Evolutionary conservation across 495 filamentous ascomycete genomes (phyloP).

Genomic region (Amniculicola lignicola): DNA sequence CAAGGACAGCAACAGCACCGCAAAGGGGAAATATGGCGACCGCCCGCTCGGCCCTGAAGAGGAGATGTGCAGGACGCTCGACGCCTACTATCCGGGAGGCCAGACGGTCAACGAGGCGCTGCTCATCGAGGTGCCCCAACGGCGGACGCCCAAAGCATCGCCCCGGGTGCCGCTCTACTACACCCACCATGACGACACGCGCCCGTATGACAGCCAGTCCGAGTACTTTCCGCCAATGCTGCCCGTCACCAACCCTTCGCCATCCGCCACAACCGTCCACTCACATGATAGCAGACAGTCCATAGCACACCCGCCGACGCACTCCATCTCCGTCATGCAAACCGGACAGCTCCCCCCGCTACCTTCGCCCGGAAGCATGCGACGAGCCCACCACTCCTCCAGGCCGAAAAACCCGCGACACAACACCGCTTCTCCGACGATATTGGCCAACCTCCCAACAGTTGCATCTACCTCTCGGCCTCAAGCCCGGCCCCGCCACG

Average conservation of each 20-base stretch:
- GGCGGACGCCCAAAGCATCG: slow-evolving; percentile 81
- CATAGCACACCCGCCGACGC: slow-evolving; percentile 46
- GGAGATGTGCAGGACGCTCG: slow-evolving; percentile 69
- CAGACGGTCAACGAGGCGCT: slow-evolving; percentile 89
- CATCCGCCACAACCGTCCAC: slow-evolving; percentile 32
- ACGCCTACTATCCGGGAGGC: slow-evolving; percentile 82
- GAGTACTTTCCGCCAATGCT: slow-evolving; percentile 94
- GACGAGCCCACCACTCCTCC: slow-evolving; percentile 48
- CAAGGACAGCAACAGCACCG: neutral
- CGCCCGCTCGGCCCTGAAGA: slow-evolving; percentile 82
- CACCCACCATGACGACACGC: slow-evolving; percentile 51
- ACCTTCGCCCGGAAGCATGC: slow-evolving; percentile 70
- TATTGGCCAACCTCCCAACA: slow-evolving; percentile 43
- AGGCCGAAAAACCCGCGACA: slow-evolving; percentile 64
- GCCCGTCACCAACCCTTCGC: slow-evolving; percentile 54
- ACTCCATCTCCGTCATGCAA: slow-evolving; percentile 72
- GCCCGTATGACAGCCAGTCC: slow-evolving; percentile 67
- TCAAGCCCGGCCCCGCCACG: slow-evolving; percentile 37
- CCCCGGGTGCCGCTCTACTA: slow-evolving; percentile 62
- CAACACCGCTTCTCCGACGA: slow-evolving; percentile 78
- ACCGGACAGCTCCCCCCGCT: slow-evolving; percentile 77
- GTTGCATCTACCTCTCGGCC: slow-evolving; percentile 23
- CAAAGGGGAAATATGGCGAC: slow-evolving; percentile 52
- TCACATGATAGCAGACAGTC: slow-evolving; percentile 38
- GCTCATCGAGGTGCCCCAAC: slow-evolving; percentile 79